Evolutionary conservation across 208 protist genomes (phyloP).

Genomic region (Leishmania martiniquensis): DNA sequence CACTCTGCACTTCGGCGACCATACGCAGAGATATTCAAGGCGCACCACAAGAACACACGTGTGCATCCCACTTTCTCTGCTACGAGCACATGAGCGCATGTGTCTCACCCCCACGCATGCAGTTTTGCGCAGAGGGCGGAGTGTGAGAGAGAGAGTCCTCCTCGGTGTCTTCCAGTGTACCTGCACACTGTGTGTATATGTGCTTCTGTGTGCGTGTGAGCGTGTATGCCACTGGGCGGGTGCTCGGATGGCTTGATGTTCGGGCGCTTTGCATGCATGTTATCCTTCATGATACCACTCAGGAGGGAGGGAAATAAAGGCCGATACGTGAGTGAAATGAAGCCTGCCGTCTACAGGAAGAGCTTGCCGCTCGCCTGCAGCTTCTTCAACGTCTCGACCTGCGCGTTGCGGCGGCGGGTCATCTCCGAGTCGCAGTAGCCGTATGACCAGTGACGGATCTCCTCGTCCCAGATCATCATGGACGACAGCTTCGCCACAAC

Average conservation of each 20-base stretch:
- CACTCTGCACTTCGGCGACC: neutral
- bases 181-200: neutral
- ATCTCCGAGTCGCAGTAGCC: slow-evolving; percentile 65
- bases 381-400: slow-evolving; percentile 51
- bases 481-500: slow-evolving; percentile 83
- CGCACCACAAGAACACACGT: neutral
- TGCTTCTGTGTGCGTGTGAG: neutral
- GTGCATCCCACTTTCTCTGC: neutral
- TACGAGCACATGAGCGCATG: neutral
- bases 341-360: slow-evolving; percentile 41
- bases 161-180: too few species aligned
- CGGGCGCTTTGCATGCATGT: too few species aligned
- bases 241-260: neutral
- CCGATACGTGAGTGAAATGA: neutral
- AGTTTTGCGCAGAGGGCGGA: neutral
- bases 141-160: too few species aligned
- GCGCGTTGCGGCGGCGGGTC: slow-evolving; percentile 43
- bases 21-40: neutral
- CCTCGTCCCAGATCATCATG: slow-evolving; percentile 87
- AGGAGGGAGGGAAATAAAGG: neutral
- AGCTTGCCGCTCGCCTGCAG: slow-evolving; percentile 64
- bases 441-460: slow-evolving; percentile 68
- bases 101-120: neutral
- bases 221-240: neutral
- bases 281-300: neutral